Base-by-base conservation (phyloP, 2,329 filamentous ascomycete genomes). In the Diplodia seriata region DNA sequence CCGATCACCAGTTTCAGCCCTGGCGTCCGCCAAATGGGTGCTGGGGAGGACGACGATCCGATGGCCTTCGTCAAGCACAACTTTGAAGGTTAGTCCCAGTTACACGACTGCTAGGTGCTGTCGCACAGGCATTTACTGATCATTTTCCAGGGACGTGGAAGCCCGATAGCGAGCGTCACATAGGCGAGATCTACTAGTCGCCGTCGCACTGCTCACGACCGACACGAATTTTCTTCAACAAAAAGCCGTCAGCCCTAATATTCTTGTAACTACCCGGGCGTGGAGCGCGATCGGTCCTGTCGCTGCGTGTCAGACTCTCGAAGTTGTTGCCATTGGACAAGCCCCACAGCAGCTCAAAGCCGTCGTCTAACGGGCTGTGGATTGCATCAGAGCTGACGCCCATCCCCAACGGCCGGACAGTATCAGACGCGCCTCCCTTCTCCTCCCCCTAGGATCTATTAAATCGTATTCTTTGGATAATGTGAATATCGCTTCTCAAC, bases 11-110 rank as follows among this genome's bases (percentile, higher is more conserved):
- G 93, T 79, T 99, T 99, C 83, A 97, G 93, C 74, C 95, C 95
- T 0, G 95, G 95, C 31, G 93, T 98, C 54, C 87, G 89, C 73
- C 93, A 97, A 77, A 98, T 97, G 93, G 92, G 91, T 14, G 91
- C 95, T 55, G 90, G 90, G 74, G 93, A 96, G 70, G 86, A 89
- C 51, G 93, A 97, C 72, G 91, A 98, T 77, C 93, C 93, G 1
- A 94, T 97, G 92, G 95, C 95, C 1, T 98, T 97, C 83, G 95
- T 99, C 70, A 94, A 95, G 81, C 95, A 99, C 81, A 90, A 93
- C 67, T 99, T 99, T 78, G 92, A 97, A 84, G 95, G 94, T 96
- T 82, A 72, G 85, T 78, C 62, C 43, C 33, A n/a, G 51, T 49
- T 63, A 59, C 59, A 63, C 59, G n/a, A 7, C 15, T 15, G 26